These are phyloP conservation scores for Thalassiosira delicatula DNA, from an alignment of 352 stramenopile species.

Conservation along the genomic window DNA sequence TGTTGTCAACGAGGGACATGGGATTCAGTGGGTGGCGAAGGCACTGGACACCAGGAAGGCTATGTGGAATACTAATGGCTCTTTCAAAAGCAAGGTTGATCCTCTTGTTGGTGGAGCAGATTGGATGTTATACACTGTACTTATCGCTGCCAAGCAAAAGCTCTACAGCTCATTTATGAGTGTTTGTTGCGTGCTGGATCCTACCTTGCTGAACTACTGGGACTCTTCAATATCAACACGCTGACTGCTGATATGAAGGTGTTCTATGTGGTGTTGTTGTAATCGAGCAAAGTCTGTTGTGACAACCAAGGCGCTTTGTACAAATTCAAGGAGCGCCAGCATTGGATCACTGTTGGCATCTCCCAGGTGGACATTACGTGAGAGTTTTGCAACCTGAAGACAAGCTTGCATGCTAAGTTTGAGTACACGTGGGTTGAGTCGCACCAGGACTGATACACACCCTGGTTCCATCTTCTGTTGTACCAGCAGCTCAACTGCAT, in stretches of 20 bases:
- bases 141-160: background rate
- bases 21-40: background rate
- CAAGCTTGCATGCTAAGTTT: background rate
- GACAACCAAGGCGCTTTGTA: constrained; percentile 8
- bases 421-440: background rate
- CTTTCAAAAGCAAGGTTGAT: constrained; percentile 1
- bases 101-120: constrained; percentile 6
- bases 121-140: constrained; percentile 23
- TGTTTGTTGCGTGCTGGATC: background rate
- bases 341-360: background rate
- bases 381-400: background rate
- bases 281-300: constrained; percentile 1
- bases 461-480: background rate
- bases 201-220: constrained; percentile 15
- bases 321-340: background rate
- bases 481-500: constrained; percentile 1
- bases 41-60: background rate
- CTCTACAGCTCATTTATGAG: constrained; percentile 4
- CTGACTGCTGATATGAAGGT: background rate
- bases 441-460: background rate
- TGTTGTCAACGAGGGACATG: background rate
- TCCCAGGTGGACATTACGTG: constrained; percentile 15
- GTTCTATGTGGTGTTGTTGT: background rate
- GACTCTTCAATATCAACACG: constrained; percentile 10
- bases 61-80: constrained; percentile 20